Conservation (phyloP, 2,329 filamentous ascomycete genomes). For the Penicillium sp. region DNA sequence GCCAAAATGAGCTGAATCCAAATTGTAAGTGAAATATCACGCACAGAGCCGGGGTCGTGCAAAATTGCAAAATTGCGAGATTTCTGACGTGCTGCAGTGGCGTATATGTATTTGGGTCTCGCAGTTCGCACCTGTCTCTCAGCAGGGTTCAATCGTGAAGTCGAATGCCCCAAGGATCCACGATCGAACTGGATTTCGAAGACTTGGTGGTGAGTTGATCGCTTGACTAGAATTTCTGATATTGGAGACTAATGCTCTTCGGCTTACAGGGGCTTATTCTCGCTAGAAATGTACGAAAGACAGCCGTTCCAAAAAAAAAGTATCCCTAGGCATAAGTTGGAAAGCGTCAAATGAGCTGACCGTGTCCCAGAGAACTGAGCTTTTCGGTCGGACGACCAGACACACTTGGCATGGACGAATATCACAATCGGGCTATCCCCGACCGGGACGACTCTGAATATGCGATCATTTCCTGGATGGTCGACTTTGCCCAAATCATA, state of each 20-base stretch:
- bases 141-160: conserved; percentile 45
- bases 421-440: conserved; percentile 43
- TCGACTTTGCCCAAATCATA: conserved; percentile 37
- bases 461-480: conserved; percentile 39
- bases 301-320: not conserved
- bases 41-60: too few relatives aligned
- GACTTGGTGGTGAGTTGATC: conserved; percentile 42
- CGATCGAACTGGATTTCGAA: conserved; percentile 38
- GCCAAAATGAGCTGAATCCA: conserved; percentile 46
- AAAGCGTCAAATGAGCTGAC: not conserved
- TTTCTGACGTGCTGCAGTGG: conserved; percentile 23
- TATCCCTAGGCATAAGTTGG: too few relatives aligned
- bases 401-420: conserved; percentile 45
- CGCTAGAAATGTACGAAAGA: conserved; percentile 38
- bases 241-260: not conserved
- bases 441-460: conserved; percentile 32
- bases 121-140: conserved; percentile 45
- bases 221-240: not conserved
- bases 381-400: conserved; percentile 47
- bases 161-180: conserved; percentile 28
- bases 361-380: conserved; percentile 38
- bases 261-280: conserved; percentile 37
- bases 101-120: conserved; percentile 47
- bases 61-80: too few relatives aligned
- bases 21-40: conserved; percentile 32